Base-by-base conservation (phyloP, 805 yeast species). In the Phaffomyces antillensis region DNA sequence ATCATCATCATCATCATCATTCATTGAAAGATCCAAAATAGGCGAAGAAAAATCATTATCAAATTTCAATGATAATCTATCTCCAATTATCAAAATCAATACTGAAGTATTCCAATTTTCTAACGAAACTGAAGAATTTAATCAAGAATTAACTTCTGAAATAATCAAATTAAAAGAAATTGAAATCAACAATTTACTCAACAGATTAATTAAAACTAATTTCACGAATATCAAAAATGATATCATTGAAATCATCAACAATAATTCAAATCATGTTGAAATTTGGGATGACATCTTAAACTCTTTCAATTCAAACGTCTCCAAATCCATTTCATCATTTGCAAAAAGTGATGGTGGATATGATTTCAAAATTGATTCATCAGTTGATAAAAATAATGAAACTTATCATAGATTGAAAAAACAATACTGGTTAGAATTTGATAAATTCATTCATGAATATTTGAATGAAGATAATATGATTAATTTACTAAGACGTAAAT, bases 361-460 rank as follows among this genome's bases (percentile, higher is more conserved):
- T 52, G 89, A 87, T 55, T 86, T 88, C 52, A 77, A 76, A 24
- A 63, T 89, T 8, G 96, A 93, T 0, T 69, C 80, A 2, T 40
- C 67, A 3, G 60, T 53, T 0, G 71, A 63, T 4, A 68, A 67
- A 24, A 81, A 79, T 52, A 47, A 49, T 2, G 53, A 57, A 2
- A 70, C 77, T 1, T 61, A 65, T 9, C 54, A 57, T n/a, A 67
- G 66, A 33, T 66, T 88, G 34, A 67, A 72, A 37, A 69, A 67
- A 52, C 63, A 67, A 31, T 75, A 86, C 3, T 91, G 98, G 97
- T 60, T 65, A 28, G 65, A 70, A 24, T 76, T 89, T 49, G 72
- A 78, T 47, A 72, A 70, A 10, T 68, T 76, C 24, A 70, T 84
- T 38, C 81, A 74, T 52, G 84, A 83, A 45, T 73, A 76, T 52